These are phyloP conservation scores for Nemania diffusa DNA, from an alignment of 2,329 filamentous ascomycete genomes.

Conservation along the genomic window DNA sequence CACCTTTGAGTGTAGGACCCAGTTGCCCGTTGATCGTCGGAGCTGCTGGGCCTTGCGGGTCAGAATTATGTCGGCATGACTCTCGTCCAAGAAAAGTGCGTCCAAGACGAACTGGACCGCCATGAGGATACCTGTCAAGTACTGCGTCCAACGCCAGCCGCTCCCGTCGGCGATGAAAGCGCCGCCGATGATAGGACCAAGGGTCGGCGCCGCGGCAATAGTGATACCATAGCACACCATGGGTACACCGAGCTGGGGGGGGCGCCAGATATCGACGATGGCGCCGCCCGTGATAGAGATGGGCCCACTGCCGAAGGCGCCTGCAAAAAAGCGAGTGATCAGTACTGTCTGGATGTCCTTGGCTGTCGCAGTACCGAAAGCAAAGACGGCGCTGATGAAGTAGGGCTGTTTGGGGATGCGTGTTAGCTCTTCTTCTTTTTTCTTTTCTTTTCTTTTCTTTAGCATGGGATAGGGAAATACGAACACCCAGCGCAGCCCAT, in stretches of 20 bases:
- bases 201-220: neutral
- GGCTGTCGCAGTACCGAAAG: conserved; percentile 61
- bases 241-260: neutral
- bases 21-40: neutral
- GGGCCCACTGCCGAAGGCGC: conserved; percentile 62
- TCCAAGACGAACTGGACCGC: neutral
- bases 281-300: conserved; percentile 64
- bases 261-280: conserved; percentile 60
- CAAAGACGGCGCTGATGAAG: conserved; percentile 48
- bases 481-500: neutral
- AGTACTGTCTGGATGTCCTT: conserved; percentile 64
- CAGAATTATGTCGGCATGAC: neutral
- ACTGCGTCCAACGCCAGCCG: neutral
- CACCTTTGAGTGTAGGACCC: neutral
- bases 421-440: neutral
- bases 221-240: neutral
- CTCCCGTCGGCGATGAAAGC: neutral
- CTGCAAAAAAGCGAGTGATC: conserved; percentile 70
- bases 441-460: no score
- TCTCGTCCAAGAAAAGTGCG: neutral
- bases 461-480: neutral
- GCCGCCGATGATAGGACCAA: neutral
- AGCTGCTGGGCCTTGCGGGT: neutral
- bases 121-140: neutral
- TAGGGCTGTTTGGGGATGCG: neutral